Evolutionary conservation across 75 land plant genomes (phyloP).

Genomic region (Larix kaempferi): DNA sequence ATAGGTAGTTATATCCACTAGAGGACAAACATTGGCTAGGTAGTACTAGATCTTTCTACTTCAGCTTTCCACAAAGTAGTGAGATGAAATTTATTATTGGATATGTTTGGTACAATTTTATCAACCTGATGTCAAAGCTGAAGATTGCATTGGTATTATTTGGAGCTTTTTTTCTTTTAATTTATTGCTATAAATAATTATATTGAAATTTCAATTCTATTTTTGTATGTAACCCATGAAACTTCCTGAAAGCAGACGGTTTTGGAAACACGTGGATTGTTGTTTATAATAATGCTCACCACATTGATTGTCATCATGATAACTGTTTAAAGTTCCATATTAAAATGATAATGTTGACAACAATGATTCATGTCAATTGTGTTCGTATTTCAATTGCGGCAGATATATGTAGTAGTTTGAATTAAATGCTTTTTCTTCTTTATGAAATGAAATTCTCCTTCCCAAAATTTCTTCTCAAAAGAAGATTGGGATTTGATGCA

Average conservation of each 20-base stretch:
- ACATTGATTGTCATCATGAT: not conserved
- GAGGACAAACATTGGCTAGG: too few relatives aligned
- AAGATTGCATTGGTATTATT: not conserved
- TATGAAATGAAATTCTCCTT: not conserved
- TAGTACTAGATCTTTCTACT: not conserved
- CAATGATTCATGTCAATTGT: not conserved
- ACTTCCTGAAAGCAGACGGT: not conserved
- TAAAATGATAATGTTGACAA: not conserved
- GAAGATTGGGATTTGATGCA: not conserved
- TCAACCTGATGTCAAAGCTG: not conserved
- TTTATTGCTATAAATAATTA: not conserved
- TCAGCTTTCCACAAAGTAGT: not conserved
- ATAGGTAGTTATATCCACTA: too few relatives aligned
- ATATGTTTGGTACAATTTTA: not conserved
- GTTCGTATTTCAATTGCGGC: not conserved
- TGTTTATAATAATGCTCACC: not conserved
- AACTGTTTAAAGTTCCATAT: not conserved
- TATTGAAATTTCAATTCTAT: not conserved
- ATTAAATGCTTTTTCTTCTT: not conserved
- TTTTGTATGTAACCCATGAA: not conserved
- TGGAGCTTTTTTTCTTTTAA: not conserved
- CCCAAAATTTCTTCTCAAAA: not conserved
- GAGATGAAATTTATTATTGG: not conserved
- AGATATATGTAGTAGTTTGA: not conserved
- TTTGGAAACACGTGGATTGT: not conserved